Base-by-base conservation (phyloP, 768 basidiomycete species). In the Postia placenta region DNA sequence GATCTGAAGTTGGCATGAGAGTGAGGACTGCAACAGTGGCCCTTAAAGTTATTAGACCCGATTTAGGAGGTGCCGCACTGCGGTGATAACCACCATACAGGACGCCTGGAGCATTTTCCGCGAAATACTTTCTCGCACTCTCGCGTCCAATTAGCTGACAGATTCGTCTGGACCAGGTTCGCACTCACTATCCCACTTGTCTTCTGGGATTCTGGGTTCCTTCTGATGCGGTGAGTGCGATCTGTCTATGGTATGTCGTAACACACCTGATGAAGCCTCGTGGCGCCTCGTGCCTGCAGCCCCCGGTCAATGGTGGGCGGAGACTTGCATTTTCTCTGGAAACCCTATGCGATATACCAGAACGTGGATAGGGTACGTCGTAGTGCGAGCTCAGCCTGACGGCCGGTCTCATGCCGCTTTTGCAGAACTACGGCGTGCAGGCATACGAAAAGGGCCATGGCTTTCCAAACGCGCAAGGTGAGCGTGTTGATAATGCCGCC, bases 251-350 rank as follows among this genome's bases (percentile, higher is more conserved):
- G 23, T 19, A 25, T 42, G 39, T 11, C 38, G 38, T 39, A 4
- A 38, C 45, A 23, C 52, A 39, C 44, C 24, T 36, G 40, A 5
- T 15, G 1, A 4, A 46, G 2, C 20, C 38, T 24, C 20, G 2
- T n/a, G 12, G 11, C 1, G 23, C 0, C 17, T n/a, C 49, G 27
- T 28, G 27, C 47, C 17, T 42, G 7, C 51, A 91, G 91, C 30
- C 92, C 92, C 17, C 78, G 90, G 19, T 92, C 90, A 3, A 88
- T 93, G 83, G 70, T 69, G 55, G 91, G 88, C 0, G 92, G 92
- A 2, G 90, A 93, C 65, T 71, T 93, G 40, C 87, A 92, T 57
- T 94, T 91, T 92, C 77, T 94, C 38, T 95, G 92, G 92, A 71
- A 76, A 50, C 90, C 90, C 2, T 94, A 94, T 60, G 76, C 73